Evolutionary conservation across 306 rosid species (phyloP).

Genomic region (Luffa aegyptiaca): DNA sequence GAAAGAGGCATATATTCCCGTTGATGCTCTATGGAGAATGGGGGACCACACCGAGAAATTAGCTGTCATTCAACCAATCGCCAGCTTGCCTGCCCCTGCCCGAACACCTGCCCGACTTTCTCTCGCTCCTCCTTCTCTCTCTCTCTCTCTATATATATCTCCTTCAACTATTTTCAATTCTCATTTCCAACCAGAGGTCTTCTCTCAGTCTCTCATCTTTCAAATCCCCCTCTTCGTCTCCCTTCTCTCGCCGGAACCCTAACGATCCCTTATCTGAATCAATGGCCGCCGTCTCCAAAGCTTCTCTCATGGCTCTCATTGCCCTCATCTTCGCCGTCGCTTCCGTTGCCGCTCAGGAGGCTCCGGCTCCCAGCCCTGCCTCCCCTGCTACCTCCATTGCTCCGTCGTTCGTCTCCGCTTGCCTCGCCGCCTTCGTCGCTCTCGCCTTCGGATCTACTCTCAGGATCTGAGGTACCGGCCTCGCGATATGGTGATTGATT

Average conservation of each 20-base stretch:
- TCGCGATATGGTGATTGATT: neutral
- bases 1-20: slow-evolving; percentile 9
- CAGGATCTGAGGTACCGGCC: slow-evolving; percentile 36
- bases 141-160: slow-evolving; percentile 28
- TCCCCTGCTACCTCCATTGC: slow-evolving; percentile 44
- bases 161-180: neutral
- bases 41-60: slow-evolving; percentile 8
- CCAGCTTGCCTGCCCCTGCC: slow-evolving; percentile 77
- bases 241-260: slow-evolving; percentile 12
- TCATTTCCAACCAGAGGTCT: no score
- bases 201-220: neutral
- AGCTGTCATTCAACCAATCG: slow-evolving; percentile 41
- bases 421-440: slow-evolving; percentile 33
- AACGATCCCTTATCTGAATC: neutral
- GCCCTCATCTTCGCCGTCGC: slow-evolving; percentile 26
- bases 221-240: neutral
- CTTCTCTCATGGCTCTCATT: slow-evolving; percentile 28
- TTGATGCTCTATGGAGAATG: neutral
- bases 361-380: slow-evolving; percentile 70
- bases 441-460: slow-evolving; percentile 55
- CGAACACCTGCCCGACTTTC: slow-evolving; percentile 32
- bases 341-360: slow-evolving; percentile 34
- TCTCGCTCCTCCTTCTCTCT: neutral
- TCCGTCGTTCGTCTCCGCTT: slow-evolving; percentile 44
- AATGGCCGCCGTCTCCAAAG: slow-evolving; percentile 49